A percentile compares a stretch with the other conserved stretches of the same genome.
Conservation (phyloP, 2,329 filamentous ascomycete species). For the Aspergillus oerlinghausenensis region DNA sequence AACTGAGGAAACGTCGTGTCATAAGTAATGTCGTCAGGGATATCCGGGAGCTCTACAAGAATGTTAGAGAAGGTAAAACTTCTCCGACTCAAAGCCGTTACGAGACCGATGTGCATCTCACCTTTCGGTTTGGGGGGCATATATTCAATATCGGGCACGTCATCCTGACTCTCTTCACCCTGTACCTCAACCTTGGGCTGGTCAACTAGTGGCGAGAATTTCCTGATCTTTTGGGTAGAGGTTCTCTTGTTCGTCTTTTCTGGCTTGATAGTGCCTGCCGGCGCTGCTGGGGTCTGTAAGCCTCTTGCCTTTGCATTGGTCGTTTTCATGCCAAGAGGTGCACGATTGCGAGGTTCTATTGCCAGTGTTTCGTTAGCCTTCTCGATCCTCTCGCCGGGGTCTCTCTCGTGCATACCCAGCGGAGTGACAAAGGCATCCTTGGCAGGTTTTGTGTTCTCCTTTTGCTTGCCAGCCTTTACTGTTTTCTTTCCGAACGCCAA, state of each 20-base stretch:
- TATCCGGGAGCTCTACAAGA: constrained; percentile 43
- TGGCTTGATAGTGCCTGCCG: constrained; percentile 53
- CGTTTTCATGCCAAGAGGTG: constrained; percentile 87
- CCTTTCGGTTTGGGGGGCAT: constrained; percentile 68
- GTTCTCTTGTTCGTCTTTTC: constrained; percentile 60
- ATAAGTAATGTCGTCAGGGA: constrained; percentile 42
- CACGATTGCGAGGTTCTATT: constrained; percentile 63
- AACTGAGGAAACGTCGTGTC: constrained; percentile 51
- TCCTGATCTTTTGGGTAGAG: constrained; percentile 58
- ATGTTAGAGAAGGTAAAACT: constrained; percentile 3
- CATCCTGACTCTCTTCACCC: constrained; percentile 43
- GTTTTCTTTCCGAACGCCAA: constrained; percentile 56
- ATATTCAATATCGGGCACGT: constrained; percentile 79
- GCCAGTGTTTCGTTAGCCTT: constrained; percentile 4
- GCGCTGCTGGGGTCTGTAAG: constrained; percentile 62
- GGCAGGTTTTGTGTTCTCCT: constrained; percentile 54
- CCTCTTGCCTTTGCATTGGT: constrained; percentile 82
- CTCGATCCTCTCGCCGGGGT: neutral
- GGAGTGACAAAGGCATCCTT: constrained; percentile 73
- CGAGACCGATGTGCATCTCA: constrained; percentile 19
- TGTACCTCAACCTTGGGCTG: constrained; percentile 46
- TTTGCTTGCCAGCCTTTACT: constrained; percentile 53
- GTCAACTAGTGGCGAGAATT: constrained; percentile 48
- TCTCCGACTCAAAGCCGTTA: constrained; percentile 4
- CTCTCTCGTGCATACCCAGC: constrained; percentile 55